Evolutionary conservation across 2,329 filamentous ascomycete genomes (phyloP).

Genomic region (Cytospora schulzeri): DNA sequence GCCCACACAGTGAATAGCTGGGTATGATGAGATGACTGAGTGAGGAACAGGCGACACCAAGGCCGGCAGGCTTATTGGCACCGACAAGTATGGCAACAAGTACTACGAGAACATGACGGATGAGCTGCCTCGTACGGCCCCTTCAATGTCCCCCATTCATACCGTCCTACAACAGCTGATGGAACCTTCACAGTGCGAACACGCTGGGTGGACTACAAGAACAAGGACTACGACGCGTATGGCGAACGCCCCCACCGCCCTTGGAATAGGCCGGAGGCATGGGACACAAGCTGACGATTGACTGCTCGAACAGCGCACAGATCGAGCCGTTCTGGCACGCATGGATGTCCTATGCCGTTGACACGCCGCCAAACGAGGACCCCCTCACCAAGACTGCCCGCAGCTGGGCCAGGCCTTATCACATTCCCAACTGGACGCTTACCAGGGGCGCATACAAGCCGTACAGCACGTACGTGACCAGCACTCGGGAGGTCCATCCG

Average conservation of each 20-base stretch:
- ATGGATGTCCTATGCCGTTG: conserved; percentile 93
- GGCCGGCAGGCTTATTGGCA: conserved; percentile 80
- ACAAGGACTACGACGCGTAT: conserved; percentile 79
- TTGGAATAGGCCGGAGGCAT: background rate
- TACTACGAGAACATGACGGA: conserved; percentile 95
- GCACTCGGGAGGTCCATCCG: background rate
- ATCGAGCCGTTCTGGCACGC: conserved; percentile 98
- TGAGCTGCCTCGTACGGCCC: conserved; percentile 78
- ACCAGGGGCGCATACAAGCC: conserved; percentile 83
- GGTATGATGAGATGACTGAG: conserved; percentile 6
- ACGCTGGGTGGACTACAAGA: conserved; percentile 96
- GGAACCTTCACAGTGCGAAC: conserved; percentile 69
- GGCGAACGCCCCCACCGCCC: conserved; percentile 36
- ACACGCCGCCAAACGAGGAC: conserved; percentile 81
- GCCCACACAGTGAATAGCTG: background rate
- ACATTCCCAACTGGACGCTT: conserved; percentile 75
- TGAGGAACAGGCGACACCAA: conserved; percentile 83
- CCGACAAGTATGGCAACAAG: conserved; percentile 94
- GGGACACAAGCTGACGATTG: conserved; percentile 18
- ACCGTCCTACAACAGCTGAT: background rate
- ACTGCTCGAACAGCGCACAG: conserved; percentile 58
- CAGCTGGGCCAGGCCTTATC: conserved; percentile 72
- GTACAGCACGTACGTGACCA: conserved; percentile 82
- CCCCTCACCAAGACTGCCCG: conserved; percentile 68
- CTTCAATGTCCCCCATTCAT: background rate